phyloP scores from a whole-genome alignment of 495 filamentous ascomycete species.

The Penicillium steckii region DNA sequence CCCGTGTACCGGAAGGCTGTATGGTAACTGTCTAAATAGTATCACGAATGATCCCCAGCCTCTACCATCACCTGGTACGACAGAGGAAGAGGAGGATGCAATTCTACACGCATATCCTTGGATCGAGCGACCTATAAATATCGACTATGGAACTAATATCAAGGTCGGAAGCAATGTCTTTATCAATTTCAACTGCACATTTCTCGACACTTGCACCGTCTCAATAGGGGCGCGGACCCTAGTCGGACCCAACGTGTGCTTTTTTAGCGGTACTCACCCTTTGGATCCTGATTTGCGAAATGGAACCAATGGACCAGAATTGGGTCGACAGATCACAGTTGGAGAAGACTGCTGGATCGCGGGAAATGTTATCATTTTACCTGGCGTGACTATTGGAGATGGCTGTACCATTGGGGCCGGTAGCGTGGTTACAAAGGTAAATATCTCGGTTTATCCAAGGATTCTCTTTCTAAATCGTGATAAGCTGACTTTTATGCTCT shows the following conservation, averaged over 20 bases:
- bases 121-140: conserved; percentile 65
- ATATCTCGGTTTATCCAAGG: conserved; percentile 12
- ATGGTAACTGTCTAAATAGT: too few species aligned
- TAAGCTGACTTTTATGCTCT: neutral
- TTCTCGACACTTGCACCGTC: conserved; percentile 76
- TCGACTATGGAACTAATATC: conserved; percentile 78
- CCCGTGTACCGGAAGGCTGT: too few species aligned
- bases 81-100: conserved; percentile 55
- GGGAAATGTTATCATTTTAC: conserved; percentile 71
- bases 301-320: conserved; percentile 72
- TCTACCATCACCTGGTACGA: conserved; percentile 56
- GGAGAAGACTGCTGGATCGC: conserved; percentile 91
- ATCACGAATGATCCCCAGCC: conserved; percentile 59
- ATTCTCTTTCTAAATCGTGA: neutral
- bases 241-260: conserved; percentile 71
- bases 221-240: conserved; percentile 77
- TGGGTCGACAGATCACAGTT: conserved; percentile 70
- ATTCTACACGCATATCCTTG: conserved; percentile 56
- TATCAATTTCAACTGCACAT: conserved; percentile 73
- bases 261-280: conserved; percentile 75
- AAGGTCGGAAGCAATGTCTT: conserved; percentile 65
- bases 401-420: conserved; percentile 77
- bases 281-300: conserved; percentile 71
- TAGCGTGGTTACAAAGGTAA: conserved; percentile 85
- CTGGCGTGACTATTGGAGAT: conserved; percentile 79